phyloP scores from a whole-genome alignment of 164 flowering plant genomes.

The Kalanchoe fedtschenkoi region DNA sequence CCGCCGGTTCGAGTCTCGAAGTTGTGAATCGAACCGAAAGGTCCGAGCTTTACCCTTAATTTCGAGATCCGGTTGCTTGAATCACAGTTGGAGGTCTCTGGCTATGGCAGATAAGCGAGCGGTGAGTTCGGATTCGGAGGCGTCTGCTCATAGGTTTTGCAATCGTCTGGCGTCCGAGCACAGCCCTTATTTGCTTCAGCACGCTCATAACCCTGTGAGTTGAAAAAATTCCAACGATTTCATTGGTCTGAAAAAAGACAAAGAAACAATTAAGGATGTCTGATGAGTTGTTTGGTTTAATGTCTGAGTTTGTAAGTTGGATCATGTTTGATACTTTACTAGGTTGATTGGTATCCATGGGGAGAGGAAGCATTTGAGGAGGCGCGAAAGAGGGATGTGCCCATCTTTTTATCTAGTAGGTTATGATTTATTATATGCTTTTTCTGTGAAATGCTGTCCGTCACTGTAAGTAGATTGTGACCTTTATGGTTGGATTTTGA shows the following conservation, averaged over 20 bases:
- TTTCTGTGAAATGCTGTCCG: background rate
- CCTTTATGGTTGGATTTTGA: background rate
- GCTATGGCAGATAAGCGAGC: conserved; percentile 49
- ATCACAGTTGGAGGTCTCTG: conserved; percentile 12
- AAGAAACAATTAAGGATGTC: background rate
- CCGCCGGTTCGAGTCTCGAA: conserved; percentile 4
- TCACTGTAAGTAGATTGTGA: background rate
- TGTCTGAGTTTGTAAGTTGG: background rate
- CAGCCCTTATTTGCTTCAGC: conserved; percentile 95
- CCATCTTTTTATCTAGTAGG: conserved; percentile 64
- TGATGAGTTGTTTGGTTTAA: conserved; percentile 1
- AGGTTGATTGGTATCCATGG: conserved; percentile 99
- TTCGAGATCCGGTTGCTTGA: conserved; percentile 5
- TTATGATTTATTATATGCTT: background rate
- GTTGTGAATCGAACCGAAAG: background rate
- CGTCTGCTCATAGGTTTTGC: conserved; percentile 29
- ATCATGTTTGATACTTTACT: background rate
- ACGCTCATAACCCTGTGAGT: conserved; percentile 85
- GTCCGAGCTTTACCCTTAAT: background rate
- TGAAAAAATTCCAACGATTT: background rate
- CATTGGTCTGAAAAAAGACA: background rate
- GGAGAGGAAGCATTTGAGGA: conserved; percentile 85
- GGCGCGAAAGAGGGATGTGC: conserved; percentile 63
- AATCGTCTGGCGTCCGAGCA: conserved; percentile 86
- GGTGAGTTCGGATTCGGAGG: conserved; percentile 14